Percentiles rank a stretch among this genome's conserved stretches.
Conservation (phyloP, 352 stramenopile species). For the Pythium phragmiticola region DNA sequence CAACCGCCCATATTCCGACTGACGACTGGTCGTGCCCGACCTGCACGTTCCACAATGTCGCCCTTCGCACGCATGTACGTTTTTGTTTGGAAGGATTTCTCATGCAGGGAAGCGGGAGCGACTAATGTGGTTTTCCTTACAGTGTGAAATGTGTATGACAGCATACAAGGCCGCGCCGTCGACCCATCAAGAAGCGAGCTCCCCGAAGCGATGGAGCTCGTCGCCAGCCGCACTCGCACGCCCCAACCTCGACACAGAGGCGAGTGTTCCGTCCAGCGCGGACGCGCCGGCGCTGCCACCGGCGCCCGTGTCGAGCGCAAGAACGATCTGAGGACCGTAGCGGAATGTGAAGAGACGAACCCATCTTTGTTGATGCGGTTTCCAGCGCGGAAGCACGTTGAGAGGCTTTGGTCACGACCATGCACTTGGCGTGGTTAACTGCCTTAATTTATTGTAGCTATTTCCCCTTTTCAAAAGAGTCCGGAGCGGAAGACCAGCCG, state of each 20-base stretch:
- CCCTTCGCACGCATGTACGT: conserved; percentile 60
- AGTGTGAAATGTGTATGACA: conserved; percentile 36
- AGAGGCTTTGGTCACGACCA: too few species aligned
- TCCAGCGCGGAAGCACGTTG: too few species aligned
- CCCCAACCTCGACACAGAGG: conserved; percentile 13
- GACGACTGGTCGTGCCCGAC: conserved; percentile 53
- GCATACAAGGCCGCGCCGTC: conserved; percentile 16
- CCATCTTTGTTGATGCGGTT: too few species aligned
- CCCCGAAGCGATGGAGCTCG: conserved; percentile 25
- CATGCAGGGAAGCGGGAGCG: too few species aligned
- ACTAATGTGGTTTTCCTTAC: background rate
- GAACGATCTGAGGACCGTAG: conserved; percentile 12
- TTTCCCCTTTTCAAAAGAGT: background rate
- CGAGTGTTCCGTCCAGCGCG: conserved; percentile 6
- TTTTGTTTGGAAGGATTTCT: background rate
- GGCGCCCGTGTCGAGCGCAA: conserved; percentile 6
- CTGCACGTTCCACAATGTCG: conserved; percentile 69
- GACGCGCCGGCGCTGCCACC: conserved; percentile 15
- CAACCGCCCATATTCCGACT: conserved; percentile 39
- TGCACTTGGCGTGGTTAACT: background rate
- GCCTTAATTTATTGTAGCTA: conserved; percentile 15
- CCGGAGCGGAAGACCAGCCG: too few species aligned
- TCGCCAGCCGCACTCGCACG: conserved; percentile 17
- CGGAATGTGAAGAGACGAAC: too few species aligned
- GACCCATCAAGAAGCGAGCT: background rate